Base-by-base conservation (phyloP, 208 protist genomes). In the Acanthamoeba divionensis region DNA sequence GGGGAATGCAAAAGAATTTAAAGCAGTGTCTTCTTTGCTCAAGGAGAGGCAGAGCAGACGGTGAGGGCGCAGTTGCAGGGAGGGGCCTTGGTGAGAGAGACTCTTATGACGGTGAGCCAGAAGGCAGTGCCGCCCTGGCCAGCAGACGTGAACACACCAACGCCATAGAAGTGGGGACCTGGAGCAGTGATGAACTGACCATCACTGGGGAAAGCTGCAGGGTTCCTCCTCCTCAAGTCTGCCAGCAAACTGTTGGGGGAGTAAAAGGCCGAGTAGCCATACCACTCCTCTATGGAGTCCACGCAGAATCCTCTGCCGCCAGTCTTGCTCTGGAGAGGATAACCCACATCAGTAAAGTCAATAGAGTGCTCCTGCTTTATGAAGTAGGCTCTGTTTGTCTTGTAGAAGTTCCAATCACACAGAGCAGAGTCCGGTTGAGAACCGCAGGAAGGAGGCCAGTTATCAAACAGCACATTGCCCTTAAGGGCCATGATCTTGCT, bases 331-430 rank as follows among this genome's bases (percentile, higher is more conserved):
- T 82, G 71, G 13, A 60, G 7, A 24, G 71, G 71, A 36, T 44
- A 82, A 31, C 71, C 71, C 1, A 29, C 6, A 24, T 26, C 15
- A 50, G 71, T 82, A 50, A 82, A 82, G 71, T 82, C 71, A 36
- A 82, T 24, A 1, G 71, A 60, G 38, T 82, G 71, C 18, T 63
- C 45, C 48, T 82, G 31, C 48, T 82, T 44, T 44, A 82, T 82
- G 71, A 41, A 82, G 71, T 82, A 82, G 21, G 33, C 36, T 44
- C 71, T 44, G 71, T 60, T 82, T n/a, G 13, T 36, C 48, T 36
- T 55, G 71, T 82, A 82, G 71, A 33, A 82, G 10, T 82, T 5
- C 71, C 71, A 82, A 50, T 82, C 45, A 50, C 71, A 82, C 18
- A 18, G 18, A 12, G 38, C 6, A 13, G 31, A 26, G 71, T 36